Conservation (phyloP, 345 rosid species). For the Barbarea vulgaris region DNA sequence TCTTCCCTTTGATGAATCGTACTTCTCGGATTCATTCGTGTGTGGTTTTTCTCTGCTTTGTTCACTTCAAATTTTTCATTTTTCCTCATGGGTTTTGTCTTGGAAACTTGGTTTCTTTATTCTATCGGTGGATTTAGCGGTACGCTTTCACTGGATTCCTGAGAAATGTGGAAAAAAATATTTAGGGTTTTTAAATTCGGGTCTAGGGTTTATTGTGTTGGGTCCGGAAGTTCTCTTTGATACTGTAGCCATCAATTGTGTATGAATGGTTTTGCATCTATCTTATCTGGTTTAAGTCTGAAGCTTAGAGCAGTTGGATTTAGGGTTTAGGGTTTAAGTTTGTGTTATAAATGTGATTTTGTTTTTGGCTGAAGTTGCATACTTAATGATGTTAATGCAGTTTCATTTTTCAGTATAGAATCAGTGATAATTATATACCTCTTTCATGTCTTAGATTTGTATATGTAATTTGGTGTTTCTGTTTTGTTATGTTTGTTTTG, state of each 20-base stretch:
- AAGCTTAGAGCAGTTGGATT: conserved; percentile 1
- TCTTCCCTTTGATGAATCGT: conserved; percentile 17
- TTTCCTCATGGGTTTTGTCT: conserved; percentile 1
- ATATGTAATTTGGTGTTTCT: not conserved
- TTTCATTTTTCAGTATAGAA: not conserved
- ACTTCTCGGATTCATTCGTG: conserved; percentile 14
- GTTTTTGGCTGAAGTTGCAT: not conserved
- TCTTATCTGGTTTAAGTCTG: not conserved
- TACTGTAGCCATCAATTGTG: not conserved
- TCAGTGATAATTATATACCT: not conserved
- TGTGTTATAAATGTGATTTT: not conserved
- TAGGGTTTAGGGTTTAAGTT: conserved; percentile 28
- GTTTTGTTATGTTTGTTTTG: conserved; percentile 8
- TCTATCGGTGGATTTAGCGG: not conserved
- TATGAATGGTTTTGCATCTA: not conserved
- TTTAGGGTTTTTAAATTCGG: conserved; percentile 29
- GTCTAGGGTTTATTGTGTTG: conserved; percentile 29
- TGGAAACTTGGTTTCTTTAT: not conserved
- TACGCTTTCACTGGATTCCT: conserved; percentile 19
- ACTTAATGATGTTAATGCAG: not conserved
- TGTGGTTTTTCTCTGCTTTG: not conserved
- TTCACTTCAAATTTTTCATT: conserved; percentile 4
- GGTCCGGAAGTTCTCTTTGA: not conserved
- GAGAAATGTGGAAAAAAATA: not conserved
- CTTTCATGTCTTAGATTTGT: not conserved